phyloP scores from a whole-genome alignment of 768 basidiomycete species.

The Ramaria rubella region DNA sequence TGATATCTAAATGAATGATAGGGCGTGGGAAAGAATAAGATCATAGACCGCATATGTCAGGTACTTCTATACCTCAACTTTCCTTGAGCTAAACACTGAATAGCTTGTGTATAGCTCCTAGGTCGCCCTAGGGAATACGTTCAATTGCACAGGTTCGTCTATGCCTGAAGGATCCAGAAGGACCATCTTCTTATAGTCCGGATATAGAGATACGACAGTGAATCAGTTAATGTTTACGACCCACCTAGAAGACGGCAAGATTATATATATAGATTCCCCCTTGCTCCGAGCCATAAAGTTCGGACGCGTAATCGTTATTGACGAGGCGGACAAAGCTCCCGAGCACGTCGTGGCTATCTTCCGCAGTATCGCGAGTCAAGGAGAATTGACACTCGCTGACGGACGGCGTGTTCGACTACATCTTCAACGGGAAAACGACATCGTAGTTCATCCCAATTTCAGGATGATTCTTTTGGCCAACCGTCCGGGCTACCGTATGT shows the following conservation, averaged over 20 bases:
- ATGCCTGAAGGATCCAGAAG: too few species aligned
- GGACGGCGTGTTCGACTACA: constrained; percentile 48
- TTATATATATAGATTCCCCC: constrained; percentile 59
- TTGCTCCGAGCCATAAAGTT: constrained; percentile 54
- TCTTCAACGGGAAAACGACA: constrained; percentile 44
- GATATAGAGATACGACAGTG: constrained; percentile 62
- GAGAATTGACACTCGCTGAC: constrained; percentile 57
- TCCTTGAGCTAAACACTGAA: constrained; percentile 6
- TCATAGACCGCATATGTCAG: constrained; percentile 60
- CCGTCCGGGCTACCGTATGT: constrained; percentile 61
- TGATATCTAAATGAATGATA: constrained; percentile 16
- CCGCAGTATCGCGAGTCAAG: constrained; percentile 59
- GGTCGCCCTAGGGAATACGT: constrained; percentile 61
- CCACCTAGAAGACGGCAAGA: constrained; percentile 47
- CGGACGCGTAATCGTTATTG: constrained; percentile 62
- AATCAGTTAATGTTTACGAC: constrained; percentile 68
- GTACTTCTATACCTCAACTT: constrained; percentile 23
- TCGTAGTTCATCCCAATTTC: constrained; percentile 58
- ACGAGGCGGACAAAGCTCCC: constrained; percentile 68
- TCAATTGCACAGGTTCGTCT: constrained; percentile 42
- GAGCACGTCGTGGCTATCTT: constrained; percentile 70
- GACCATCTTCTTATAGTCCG: too few species aligned
- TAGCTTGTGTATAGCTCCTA: constrained; percentile 40
- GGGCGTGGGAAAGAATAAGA: constrained; percentile 70
- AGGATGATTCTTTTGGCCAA: constrained; percentile 59